Conservation (phyloP, 177 flowering plant species). For the Vitis hybrid region DNA sequence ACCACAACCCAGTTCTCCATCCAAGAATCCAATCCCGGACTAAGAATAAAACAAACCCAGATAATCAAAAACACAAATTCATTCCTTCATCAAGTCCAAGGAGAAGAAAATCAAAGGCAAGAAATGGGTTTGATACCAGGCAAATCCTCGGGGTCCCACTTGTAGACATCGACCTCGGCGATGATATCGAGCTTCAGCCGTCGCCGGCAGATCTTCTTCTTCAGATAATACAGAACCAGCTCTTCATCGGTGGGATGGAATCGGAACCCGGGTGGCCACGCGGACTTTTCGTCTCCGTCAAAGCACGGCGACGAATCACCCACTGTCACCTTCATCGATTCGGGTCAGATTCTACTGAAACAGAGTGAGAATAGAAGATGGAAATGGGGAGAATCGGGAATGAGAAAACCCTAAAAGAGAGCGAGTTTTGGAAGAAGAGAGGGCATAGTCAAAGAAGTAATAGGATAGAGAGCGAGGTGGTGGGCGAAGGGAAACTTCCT, state of each 20-base stretch:
- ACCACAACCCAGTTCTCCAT: too few relatives aligned
- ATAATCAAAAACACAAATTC: not conserved
- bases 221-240: constrained; percentile 65
- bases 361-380: too few relatives aligned
- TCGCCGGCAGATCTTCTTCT: constrained; percentile 63
- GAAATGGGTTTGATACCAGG: constrained; percentile 49
- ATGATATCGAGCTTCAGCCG: constrained; percentile 50
- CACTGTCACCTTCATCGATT: constrained; percentile 16
- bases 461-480: too few relatives aligned
- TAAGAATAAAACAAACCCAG: not conserved
- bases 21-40: too few relatives aligned
- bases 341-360: too few relatives aligned
- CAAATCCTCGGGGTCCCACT: constrained; percentile 86
- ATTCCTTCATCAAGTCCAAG: not conserved
- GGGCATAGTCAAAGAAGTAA: too few relatives aligned
- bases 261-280: constrained; percentile 79
- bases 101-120: not conserved
- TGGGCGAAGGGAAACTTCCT: too few relatives aligned
- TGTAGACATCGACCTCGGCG: constrained; percentile 68
- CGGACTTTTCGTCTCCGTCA: constrained; percentile 4
- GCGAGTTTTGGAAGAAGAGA: too few relatives aligned
- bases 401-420: too few relatives aligned
- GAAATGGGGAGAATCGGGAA: too few relatives aligned
- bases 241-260: constrained; percentile 94
- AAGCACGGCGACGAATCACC: not conserved